These are phyloP conservation scores for Neonectria coccinea DNA, from an alignment of 2,329 filamentous ascomycete genomes.

Conservation along the genomic window DNA sequence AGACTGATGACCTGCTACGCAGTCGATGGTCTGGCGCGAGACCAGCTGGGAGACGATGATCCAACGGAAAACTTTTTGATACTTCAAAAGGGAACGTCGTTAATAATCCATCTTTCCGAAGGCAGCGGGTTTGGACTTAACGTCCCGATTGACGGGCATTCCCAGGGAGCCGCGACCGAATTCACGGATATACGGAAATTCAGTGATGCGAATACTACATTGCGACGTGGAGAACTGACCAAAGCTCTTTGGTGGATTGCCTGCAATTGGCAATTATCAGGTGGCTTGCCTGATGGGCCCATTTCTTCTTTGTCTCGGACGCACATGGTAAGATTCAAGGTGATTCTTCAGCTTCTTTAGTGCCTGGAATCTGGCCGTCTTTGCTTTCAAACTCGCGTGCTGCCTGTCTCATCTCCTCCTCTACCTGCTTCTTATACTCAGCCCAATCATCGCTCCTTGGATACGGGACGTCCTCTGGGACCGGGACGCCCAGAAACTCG, in stretches of 20 bases:
- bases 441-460: slow-evolving; percentile 3
- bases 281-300: neutral
- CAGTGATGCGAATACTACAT: neutral
- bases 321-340: neutral
- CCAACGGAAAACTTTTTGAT: neutral
- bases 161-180: neutral
- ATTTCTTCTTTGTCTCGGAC: neutral
- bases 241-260: neutral
- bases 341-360: neutral
- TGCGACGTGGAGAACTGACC: neutral
- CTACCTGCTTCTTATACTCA: neutral
- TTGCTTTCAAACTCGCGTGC: neutral
- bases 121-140: neutral
- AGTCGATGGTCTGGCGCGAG: neutral
- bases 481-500: slow-evolving; percentile 2
- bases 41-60: fast-evolving
- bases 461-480: slow-evolving; percentile 2
- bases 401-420: neutral
- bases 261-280: neutral
- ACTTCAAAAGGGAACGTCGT: neutral
- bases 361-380: neutral
- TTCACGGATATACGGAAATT: neutral
- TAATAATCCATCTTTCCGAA: neutral
- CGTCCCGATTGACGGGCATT: neutral
- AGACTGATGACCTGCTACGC: neutral